Conservation (phyloP, 2,329 filamentous ascomycete genomes). For the Colletotrichum sp. region DNA sequence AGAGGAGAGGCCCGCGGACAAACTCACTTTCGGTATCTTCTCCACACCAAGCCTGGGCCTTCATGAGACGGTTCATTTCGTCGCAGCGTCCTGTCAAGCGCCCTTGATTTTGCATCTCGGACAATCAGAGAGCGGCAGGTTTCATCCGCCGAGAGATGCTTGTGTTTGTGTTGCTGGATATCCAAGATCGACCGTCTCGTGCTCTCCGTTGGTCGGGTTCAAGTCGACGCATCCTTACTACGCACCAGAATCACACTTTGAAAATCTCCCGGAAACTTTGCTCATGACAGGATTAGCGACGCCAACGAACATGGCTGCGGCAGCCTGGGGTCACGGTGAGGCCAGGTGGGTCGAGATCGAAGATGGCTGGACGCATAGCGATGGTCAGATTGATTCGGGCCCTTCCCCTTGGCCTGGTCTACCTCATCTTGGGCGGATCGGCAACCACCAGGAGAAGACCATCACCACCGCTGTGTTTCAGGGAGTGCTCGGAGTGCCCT, state of each 20-base stretch:
- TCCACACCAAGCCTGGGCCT: not conserved
- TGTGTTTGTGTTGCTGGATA: not conserved
- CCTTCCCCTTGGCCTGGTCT: not conserved
- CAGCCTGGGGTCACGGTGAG: not conserved
- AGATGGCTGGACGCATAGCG: not conserved
- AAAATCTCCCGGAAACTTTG: not conserved
- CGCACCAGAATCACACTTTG: not conserved
- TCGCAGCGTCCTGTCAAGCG: not conserved
- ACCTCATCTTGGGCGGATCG: not conserved
- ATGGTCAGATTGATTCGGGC: not conserved
- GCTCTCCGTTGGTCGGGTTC: not conserved
- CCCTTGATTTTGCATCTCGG: not conserved
- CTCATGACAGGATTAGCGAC: not conserved
- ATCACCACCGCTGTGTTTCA: conserved; percentile 1
- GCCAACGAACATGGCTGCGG: not conserved
- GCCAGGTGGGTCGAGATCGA: conserved; percentile 3
- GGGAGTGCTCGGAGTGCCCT: not conserved
- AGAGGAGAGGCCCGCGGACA: not conserved
- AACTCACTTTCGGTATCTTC: not conserved
- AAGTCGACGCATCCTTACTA: not conserved
- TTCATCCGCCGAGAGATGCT: not conserved
- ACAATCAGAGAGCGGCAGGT: not conserved
- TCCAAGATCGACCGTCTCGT: not conserved
- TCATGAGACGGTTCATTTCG: not conserved
- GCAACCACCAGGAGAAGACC: not conserved